A percentile compares a stretch with the other conserved stretches of the same genome.
Evolutionary conservation across 2,329 filamentous ascomycete genomes (phyloP).

Genomic region (Aureobasidium namibiae): DNA sequence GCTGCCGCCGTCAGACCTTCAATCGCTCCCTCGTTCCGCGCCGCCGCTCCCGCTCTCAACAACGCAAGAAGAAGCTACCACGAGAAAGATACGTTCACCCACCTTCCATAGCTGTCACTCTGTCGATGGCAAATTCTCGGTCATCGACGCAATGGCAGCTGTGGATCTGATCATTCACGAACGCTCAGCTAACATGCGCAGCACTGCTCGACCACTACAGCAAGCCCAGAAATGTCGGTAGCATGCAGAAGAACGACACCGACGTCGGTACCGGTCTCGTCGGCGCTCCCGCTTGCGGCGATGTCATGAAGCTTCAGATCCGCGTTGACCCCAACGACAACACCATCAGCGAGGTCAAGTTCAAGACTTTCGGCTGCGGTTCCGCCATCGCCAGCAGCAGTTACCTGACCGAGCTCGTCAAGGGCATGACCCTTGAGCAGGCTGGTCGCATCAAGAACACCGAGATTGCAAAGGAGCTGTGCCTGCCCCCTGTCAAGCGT

Average conservation of each 20-base stretch:
- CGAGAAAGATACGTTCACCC: conserved; percentile 52
- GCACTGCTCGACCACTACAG: conserved; percentile 71
- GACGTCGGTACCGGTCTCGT: conserved; percentile 90
- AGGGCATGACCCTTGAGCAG: conserved; percentile 93
- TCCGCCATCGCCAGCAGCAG: conserved; percentile 90
- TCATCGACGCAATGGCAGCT: conserved; percentile 10
- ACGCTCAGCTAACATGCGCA: conserved; percentile 32
- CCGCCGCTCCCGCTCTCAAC: conserved; percentile 34
- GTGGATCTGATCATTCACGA: neutral
- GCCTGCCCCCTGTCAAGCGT: conserved; percentile 80
- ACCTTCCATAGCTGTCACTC: neutral
- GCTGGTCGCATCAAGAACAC: conserved; percentile 90
- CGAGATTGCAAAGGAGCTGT: conserved; percentile 95
- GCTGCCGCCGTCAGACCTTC: conserved; percentile 41
- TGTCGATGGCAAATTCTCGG: neutral
- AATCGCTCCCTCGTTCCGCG: conserved; percentile 38
- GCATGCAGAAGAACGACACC: conserved; percentile 67
- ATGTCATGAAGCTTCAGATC: conserved; percentile 93
- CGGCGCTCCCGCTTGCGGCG: conserved; percentile 80
- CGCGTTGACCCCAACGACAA: conserved; percentile 81
- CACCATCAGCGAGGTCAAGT: conserved; percentile 89
- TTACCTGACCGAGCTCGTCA: conserved; percentile 89
- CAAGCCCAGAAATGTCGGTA: conserved; percentile 69
- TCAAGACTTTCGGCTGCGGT: conserved; percentile 96
- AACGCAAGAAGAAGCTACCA: conserved; percentile 47